phyloP scores from a whole-genome alignment of 1,284 basidiomycete genomes.

The Boletus albobrunnescens region DNA sequence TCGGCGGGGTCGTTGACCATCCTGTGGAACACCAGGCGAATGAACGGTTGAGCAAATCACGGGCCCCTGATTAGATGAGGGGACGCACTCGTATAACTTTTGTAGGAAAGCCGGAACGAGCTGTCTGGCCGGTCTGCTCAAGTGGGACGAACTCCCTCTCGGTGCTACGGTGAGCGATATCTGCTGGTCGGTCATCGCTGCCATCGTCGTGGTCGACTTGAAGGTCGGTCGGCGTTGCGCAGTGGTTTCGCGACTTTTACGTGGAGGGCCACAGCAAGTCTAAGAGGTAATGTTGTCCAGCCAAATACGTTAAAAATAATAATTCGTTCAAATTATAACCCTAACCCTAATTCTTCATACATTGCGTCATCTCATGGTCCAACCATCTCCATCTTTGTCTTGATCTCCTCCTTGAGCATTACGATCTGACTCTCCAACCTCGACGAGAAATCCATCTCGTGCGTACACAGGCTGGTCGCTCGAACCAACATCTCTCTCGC shows the following conservation, averaged over 20 bases:
- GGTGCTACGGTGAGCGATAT: conserved; percentile 50
- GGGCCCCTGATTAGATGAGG: conserved; percentile 24
- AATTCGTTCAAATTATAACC: not conserved
- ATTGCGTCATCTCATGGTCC: conserved; percentile 16
- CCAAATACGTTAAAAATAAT: conserved; percentile 18
- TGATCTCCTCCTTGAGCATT: conserved; percentile 69
- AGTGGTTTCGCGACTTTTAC: conserved; percentile 12
- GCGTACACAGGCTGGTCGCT: conserved; percentile 46
- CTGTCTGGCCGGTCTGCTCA: conserved; percentile 52
- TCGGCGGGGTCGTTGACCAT: conserved; percentile 89
- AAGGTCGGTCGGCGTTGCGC: not conserved
- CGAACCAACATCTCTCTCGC: conserved; percentile 51
- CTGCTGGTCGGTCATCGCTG: conserved; percentile 39
- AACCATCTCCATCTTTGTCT: conserved; percentile 50
- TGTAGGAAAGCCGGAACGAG: conserved; percentile 84
- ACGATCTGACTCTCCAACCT: conserved; percentile 64
- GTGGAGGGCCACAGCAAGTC: conserved; percentile 18
- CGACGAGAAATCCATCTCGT: conserved; percentile 58
- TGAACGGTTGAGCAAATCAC: conserved; percentile 6
- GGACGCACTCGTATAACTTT: conserved; percentile 81
- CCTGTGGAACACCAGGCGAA: conserved; percentile 40
- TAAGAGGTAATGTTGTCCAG: not conserved
- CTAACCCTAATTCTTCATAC: not conserved
- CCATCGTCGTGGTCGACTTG: conserved; percentile 21
- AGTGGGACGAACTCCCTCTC: conserved; percentile 40